These are phyloP conservation scores for Pistacia integerrima DNA, from an alignment of 345 rosid species.

Conservation along the genomic window DNA sequence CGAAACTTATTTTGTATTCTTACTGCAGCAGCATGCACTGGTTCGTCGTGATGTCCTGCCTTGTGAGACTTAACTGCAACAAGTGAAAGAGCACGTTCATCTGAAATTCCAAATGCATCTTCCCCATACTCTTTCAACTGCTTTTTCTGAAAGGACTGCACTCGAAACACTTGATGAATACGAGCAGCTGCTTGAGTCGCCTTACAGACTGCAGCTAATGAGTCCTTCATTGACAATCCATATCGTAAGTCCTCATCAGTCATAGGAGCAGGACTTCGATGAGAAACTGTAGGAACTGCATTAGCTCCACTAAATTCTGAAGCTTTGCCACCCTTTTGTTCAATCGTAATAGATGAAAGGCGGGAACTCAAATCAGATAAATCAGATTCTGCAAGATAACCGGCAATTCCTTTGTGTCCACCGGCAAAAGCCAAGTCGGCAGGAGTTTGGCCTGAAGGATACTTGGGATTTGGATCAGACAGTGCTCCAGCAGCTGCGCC, in stretches of 20 bases:
- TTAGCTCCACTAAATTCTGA: neutral
- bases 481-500: conserved; percentile 82
- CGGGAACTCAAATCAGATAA: conserved; percentile 46
- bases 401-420: conserved; percentile 94
- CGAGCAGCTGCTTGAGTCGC: conserved; percentile 91
- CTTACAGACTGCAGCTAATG: conserved; percentile 82
- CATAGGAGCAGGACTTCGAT: conserved; percentile 33
- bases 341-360: conserved; percentile 57
- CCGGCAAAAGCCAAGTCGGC: conserved; percentile 38
- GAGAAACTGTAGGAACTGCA: conserved; percentile 40
- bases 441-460: conserved; percentile 71
- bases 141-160: conserved; percentile 88
- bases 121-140: conserved; percentile 61
- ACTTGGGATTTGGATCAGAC: conserved; percentile 75
- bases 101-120: conserved; percentile 54
- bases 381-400: conserved; percentile 81
- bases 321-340: conserved; percentile 31
- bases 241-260: conserved; percentile 35
- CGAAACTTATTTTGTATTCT: conserved; percentile 90
- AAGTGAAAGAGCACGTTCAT: conserved; percentile 73
- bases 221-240: conserved; percentile 61
- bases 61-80: conserved; percentile 58
- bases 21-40: conserved; percentile 73
- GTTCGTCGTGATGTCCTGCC: conserved; percentile 56
- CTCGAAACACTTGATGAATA: conserved; percentile 84